Percentiles rank a stretch among this genome's conserved stretches.
Evolutionary conservation across 2,329 filamentous ascomycete genomes (phyloP).

Genomic region (Aureobasidium pullulans): DNA sequence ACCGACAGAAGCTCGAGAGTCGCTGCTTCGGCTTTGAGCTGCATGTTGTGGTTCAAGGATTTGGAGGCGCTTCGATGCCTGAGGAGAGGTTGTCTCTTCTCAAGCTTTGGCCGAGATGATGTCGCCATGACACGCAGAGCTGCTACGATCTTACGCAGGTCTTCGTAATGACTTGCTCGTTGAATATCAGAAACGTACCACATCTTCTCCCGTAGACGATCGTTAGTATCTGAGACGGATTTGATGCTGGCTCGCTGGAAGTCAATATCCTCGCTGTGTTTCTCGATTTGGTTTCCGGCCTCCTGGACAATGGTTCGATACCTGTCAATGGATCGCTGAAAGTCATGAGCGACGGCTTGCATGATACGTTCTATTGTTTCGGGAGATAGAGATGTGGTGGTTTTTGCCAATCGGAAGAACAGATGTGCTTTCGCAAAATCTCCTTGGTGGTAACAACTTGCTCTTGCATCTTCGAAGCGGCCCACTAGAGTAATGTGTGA

Average conservation of each 20-base stretch:
- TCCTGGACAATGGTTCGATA: slow-evolving; percentile 50
- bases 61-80: slow-evolving; percentile 36
- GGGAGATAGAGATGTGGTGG: slow-evolving; percentile 44
- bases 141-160: slow-evolving; percentile 75
- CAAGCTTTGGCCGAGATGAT: slow-evolving; percentile 34
- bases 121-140: slow-evolving; percentile 87
- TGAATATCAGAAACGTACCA: slow-evolving; percentile 96
- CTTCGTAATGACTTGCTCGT: slow-evolving; percentile 80
- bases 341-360: slow-evolving; percentile 64
- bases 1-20: slow-evolving; percentile 83
- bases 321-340: slow-evolving; percentile 8
- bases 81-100: slow-evolving; percentile 30
- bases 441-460: slow-evolving; percentile 6
- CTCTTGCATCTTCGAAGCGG: not conserved
- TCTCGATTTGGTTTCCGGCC: slow-evolving; percentile 72
- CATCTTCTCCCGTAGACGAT: slow-evolving; percentile 86
- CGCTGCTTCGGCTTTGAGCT: slow-evolving; percentile 76
- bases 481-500: not conserved
- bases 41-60: slow-evolving; percentile 48
- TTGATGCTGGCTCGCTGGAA: slow-evolving; percentile 58
- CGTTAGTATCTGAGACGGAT: slow-evolving; percentile 33
- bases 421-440: not conserved
- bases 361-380: slow-evolving; percentile 60
- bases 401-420: not conserved
- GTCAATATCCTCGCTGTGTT: slow-evolving; percentile 76